phyloP scores from a whole-genome alignment of 1,139 yeast genomes.

The Fermentozyma sake region DNA sequence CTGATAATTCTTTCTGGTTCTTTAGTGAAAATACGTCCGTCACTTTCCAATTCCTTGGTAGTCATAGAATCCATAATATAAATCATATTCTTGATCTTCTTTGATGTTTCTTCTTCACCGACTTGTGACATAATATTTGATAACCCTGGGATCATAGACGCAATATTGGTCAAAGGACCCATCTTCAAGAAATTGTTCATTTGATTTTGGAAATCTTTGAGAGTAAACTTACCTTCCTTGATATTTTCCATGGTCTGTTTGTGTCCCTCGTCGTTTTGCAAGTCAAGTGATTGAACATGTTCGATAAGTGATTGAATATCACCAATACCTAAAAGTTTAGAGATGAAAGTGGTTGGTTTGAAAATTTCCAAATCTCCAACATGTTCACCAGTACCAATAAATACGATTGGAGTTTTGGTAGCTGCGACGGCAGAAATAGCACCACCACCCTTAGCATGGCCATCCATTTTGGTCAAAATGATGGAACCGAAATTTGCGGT shows the following conservation, averaged over 20 bases:
- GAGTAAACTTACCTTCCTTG: constrained; percentile 91
- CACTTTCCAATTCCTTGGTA: constrained; percentile 82
- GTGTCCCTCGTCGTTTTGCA: constrained; percentile 64
- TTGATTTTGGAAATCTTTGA: constrained; percentile 89
- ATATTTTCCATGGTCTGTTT: constrained; percentile 90
- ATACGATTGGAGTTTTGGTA: constrained; percentile 91
- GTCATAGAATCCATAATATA: constrained; percentile 97
- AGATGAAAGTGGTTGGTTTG: constrained; percentile 83
- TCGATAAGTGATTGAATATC: constrained; percentile 93
- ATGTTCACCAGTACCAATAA: constrained; percentile 98
- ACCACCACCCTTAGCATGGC: constrained; percentile 99
- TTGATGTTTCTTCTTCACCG: constrained; percentile 86
- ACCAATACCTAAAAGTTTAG: constrained; percentile 90
- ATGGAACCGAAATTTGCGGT: constrained; percentile 93
- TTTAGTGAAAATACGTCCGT: constrained; percentile 74
- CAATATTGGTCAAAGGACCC: constrained; percentile 94
- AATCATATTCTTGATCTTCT: constrained; percentile 81
- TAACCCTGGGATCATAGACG: constrained; percentile 94
- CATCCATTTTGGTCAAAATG: constrained; percentile 94
- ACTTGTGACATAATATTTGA: constrained; percentile 79
- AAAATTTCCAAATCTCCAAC: constrained; percentile 89
- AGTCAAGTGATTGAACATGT: constrained; percentile 82
- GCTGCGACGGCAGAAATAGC: constrained; percentile 99
- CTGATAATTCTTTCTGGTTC: constrained; percentile 85
- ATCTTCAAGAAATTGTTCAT: constrained; percentile 92